Evolutionary conservation across 1,284 basidiomycete species (phyloP).

Genomic region (Leucoagaricus sp.): DNA sequence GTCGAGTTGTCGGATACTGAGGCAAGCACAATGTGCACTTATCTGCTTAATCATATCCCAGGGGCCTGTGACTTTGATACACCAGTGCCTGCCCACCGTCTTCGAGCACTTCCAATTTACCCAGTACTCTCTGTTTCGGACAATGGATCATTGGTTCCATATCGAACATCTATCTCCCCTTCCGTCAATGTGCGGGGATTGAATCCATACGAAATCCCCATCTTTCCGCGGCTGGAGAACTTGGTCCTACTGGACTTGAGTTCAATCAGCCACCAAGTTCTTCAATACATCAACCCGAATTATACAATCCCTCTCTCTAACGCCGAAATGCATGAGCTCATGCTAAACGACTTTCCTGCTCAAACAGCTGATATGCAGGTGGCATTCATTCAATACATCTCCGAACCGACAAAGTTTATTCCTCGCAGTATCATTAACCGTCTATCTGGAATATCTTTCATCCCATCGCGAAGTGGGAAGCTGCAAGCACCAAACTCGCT

Average conservation of each 20-base stretch:
- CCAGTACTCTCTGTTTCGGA: constrained; percentile 22
- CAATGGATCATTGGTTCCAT: background rate
- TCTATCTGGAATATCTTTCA: constrained; percentile 27
- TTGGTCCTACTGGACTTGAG: constrained; percentile 32
- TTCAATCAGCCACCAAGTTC: constrained; percentile 20
- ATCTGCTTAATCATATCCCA: constrained; percentile 15
- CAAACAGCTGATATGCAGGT: constrained; percentile 29
- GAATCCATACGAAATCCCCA: constrained; percentile 16
- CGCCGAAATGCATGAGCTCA: constrained; percentile 26
- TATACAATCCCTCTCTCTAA: constrained; percentile 18
- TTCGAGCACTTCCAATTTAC: constrained; percentile 17
- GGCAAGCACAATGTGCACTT: constrained; percentile 2
- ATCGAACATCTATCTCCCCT: constrained; percentile 21
- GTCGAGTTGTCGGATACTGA: constrained; percentile 14
- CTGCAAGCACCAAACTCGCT: constrained; percentile 24
- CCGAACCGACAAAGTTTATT: constrained; percentile 20
- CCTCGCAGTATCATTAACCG: constrained; percentile 24
- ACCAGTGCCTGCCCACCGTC: background rate
- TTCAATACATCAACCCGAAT: constrained; percentile 27
- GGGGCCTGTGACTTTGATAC: background rate
- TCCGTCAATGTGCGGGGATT: constrained; percentile 26
- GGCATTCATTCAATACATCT: constrained; percentile 29
- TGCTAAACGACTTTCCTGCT: constrained; percentile 25
- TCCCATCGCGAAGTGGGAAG: constrained; percentile 27
- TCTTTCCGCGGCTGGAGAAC: constrained; percentile 30